phyloP scores from a whole-genome alignment of 768 basidiomycete genomes.

The Lactifluus pinguis region DNA sequence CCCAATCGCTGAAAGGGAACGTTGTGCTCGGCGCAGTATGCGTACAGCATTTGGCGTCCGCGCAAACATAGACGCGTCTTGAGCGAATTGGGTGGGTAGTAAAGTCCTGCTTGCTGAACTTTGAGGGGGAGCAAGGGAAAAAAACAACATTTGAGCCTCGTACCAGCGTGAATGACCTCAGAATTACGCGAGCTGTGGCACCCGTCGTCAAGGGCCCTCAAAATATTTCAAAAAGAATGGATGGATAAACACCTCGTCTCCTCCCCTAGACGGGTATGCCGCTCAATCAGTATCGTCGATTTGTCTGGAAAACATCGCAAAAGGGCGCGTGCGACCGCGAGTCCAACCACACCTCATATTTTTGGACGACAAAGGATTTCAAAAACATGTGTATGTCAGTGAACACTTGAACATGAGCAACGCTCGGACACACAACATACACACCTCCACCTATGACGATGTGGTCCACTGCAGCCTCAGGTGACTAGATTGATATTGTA shows the following conservation, averaged over 20 bases:
- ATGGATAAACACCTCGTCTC: slow-evolving; percentile 60
- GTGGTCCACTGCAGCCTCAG: slow-evolving; percentile 71
- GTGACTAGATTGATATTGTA: slow-evolving; percentile 33
- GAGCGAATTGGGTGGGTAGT: slow-evolving; percentile 74
- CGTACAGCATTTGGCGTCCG: slow-evolving; percentile 78
- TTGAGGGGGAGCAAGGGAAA: neutral
- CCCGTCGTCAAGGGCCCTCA: neutral
- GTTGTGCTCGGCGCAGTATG: slow-evolving; percentile 50
- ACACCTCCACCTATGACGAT: slow-evolving; percentile 83
- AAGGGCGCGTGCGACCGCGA: slow-evolving; percentile 76
- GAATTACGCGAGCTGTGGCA: slow-evolving; percentile 75
- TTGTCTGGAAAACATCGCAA: slow-evolving; percentile 52
- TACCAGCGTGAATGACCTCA: slow-evolving; percentile 89
- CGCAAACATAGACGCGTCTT: slow-evolving; percentile 83
- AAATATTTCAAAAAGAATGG: neutral
- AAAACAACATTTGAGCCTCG: neutral
- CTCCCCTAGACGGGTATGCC: slow-evolving; percentile 66
- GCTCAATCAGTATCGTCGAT: slow-evolving; percentile 75
- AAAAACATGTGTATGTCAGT: neutral
- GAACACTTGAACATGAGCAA: neutral
- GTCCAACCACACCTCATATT: slow-evolving; percentile 64
- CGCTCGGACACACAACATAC: neutral
- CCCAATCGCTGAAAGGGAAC: slow-evolving; percentile 70
- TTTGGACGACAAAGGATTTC: neutral
- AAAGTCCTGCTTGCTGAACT: slow-evolving; percentile 46